These are phyloP conservation scores for Hibiscus tridactylites DNA, from an alignment of 345 rosid genomes.

Conservation along the genomic window DNA sequence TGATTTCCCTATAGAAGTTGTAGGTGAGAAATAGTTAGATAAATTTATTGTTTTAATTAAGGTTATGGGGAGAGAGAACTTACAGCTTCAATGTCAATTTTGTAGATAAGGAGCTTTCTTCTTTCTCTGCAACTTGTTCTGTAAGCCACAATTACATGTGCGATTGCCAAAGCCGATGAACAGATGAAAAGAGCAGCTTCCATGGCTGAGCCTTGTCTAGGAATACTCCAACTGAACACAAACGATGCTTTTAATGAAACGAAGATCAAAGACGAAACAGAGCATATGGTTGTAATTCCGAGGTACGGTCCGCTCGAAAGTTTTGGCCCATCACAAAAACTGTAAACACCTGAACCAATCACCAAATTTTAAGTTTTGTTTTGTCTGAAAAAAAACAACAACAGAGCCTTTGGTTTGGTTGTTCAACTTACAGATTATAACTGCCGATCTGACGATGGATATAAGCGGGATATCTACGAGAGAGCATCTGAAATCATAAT, in stretches of 20 bases:
- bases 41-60: not conserved
- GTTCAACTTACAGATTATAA: constrained; percentile 66
- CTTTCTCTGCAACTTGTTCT: constrained; percentile 86
- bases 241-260: constrained; percentile 73
- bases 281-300: constrained; percentile 60
- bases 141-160: constrained; percentile 66
- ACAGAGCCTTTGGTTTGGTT: not conserved
- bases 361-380: not conserved
- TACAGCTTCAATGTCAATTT: constrained; percentile 96
- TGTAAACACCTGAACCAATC: constrained; percentile 54
- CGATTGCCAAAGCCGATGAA: constrained; percentile 61
- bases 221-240: constrained; percentile 41
- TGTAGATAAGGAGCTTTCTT: constrained; percentile 83
- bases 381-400: not conserved
- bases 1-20: too few species aligned
- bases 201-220: constrained; percentile 42
- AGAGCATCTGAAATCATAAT: constrained; percentile 58
- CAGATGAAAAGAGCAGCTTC: constrained; percentile 64
- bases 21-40: too few species aligned
- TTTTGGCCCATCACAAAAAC: constrained; percentile 76
- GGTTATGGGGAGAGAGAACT: constrained; percentile 23
- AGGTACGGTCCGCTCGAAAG: constrained; percentile 72
- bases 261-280: constrained; percentile 51
- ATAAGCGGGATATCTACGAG: constrained; percentile 74
- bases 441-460: constrained; percentile 70